Percentiles rank a stretch among this genome's conserved stretches.
These are phyloP conservation scores for Rhodotorula sp. DNA, from an alignment of 1,284 basidiomycete species.

Conservation along the genomic window DNA sequence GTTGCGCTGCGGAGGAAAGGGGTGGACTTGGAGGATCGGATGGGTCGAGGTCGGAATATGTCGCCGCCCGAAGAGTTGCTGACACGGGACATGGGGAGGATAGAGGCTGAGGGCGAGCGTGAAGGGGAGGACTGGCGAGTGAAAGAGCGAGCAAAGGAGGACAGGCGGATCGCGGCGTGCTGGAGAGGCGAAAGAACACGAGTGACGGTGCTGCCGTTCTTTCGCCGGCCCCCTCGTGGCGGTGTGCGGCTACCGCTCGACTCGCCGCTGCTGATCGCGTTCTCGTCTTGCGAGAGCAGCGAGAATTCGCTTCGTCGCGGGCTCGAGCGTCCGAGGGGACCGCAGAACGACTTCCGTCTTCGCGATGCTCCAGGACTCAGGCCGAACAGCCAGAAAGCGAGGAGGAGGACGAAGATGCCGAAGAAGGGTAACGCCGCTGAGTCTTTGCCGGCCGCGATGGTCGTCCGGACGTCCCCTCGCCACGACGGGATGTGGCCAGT, in stretches of 20 bases:
- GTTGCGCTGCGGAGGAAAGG: slow-evolving; percentile 29
- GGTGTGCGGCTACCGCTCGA: slow-evolving; percentile 3
- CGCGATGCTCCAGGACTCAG: slow-evolving; percentile 9
- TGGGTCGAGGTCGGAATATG: slow-evolving; percentile 25
- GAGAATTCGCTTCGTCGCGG: slow-evolving; percentile 13
- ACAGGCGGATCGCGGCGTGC: slow-evolving; percentile 15
- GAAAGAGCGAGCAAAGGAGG: slow-evolving; percentile 13
- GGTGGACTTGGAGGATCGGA: slow-evolving; percentile 27
- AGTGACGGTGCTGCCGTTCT: background rate
- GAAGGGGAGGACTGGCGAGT: background rate
- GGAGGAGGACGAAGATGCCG: slow-evolving; percentile 16
- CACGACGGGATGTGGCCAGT: slow-evolving; percentile 34
- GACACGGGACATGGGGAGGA: slow-evolving; percentile 16
- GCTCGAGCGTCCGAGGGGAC: slow-evolving; percentile 6
- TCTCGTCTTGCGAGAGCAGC: slow-evolving; percentile 19
- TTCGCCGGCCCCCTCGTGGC: background rate
- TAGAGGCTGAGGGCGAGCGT: slow-evolving; percentile 2
- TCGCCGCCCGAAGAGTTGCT: slow-evolving; percentile 2
- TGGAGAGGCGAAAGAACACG: slow-evolving; percentile 20
- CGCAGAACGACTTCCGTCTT: slow-evolving; percentile 25
- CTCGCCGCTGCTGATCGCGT: slow-evolving; percentile 7
- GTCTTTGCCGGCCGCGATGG: slow-evolving; percentile 23
- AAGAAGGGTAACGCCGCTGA: slow-evolving; percentile 22
- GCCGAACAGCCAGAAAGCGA: slow-evolving; percentile 20
- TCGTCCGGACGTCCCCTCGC: slow-evolving; percentile 22